phyloP scores from a whole-genome alignment of 177 flowering plant genomes.

The Telopea speciosissima region DNA sequence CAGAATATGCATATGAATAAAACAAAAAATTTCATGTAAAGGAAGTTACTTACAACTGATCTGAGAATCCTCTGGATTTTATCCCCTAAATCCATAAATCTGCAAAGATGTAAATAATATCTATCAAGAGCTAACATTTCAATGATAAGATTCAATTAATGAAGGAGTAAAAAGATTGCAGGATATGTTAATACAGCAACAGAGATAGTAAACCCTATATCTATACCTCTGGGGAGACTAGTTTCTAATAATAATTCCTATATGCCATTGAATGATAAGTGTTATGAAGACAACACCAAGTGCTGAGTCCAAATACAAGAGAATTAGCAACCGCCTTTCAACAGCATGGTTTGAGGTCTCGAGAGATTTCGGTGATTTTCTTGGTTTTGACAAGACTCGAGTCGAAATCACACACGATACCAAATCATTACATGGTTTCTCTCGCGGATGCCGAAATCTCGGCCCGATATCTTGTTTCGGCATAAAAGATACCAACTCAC shows the following conservation, averaged over 20 bases:
- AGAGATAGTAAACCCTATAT: not conserved
- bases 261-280: too few relatives aligned
- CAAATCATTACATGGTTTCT: too few relatives aligned
- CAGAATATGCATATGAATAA: not conserved
- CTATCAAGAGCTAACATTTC: not conserved
- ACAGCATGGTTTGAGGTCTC: too few relatives aligned
- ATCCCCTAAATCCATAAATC: constrained; percentile 15
- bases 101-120: constrained; percentile 1
- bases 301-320: too few relatives aligned
- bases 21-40: not conserved
- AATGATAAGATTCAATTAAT: not conserved
- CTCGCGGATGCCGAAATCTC: too few relatives aligned
- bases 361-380: too few relatives aligned
- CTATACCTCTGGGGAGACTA: not conserved
- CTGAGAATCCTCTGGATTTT: constrained; percentile 7
- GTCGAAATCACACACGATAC: too few relatives aligned
- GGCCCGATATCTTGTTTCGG: too few relatives aligned
- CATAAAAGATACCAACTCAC: too few relatives aligned
- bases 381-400: too few relatives aligned
- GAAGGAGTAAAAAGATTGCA: not conserved
- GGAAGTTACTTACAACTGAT: constrained; percentile 9
- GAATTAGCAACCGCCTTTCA: too few relatives aligned
- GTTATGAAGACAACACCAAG: not conserved
- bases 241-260: not conserved
- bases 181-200: not conserved